Percentiles rank a stretch among this genome's conserved stretches.
phyloP scores from a whole-genome alignment of 805 yeast species.

The Suhomyces tanzawaensis region DNA sequence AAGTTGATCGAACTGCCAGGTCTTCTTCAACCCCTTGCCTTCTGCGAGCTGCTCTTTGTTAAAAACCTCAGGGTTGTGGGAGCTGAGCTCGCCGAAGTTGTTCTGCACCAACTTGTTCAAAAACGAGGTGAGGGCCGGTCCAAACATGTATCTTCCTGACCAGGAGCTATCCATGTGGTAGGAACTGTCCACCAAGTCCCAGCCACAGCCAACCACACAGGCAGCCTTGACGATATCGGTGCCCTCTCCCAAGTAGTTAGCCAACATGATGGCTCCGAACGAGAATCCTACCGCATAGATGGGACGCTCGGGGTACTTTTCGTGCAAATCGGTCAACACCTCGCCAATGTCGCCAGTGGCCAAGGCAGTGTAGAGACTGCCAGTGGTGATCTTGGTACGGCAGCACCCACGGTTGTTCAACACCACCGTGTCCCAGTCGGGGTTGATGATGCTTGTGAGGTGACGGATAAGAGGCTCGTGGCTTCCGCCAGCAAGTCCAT shows the following conservation, averaged over 20 bases:
- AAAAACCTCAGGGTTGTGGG: slow-evolving; percentile 26
- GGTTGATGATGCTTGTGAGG: slow-evolving; percentile 40
- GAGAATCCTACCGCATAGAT: slow-evolving; percentile 73
- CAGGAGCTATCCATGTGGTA: slow-evolving; percentile 37
- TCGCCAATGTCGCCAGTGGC: slow-evolving; percentile 69
- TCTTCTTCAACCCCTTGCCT: slow-evolving; percentile 22
- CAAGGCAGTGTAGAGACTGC: slow-evolving; percentile 64
- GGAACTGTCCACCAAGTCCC: slow-evolving; percentile 63
- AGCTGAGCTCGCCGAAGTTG: slow-evolving; percentile 32
- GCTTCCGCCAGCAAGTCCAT: slow-evolving; percentile 86
- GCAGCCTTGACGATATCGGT: slow-evolving; percentile 46
- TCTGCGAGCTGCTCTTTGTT: slow-evolving; percentile 19
- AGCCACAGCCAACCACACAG: slow-evolving; percentile 60
- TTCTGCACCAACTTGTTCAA: slow-evolving; percentile 32
- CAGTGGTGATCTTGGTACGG: slow-evolving; percentile 63
- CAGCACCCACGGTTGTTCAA: slow-evolving; percentile 78
- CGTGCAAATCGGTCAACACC: slow-evolving; percentile 49
- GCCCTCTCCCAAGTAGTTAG: slow-evolving; percentile 65
- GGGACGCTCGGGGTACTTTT: slow-evolving; percentile 57
- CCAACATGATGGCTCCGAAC: slow-evolving; percentile 71
- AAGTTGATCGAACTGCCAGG: slow-evolving; percentile 60
- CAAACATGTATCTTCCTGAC: slow-evolving; percentile 34
- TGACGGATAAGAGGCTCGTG: slow-evolving; percentile 74
- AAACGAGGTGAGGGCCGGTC: slow-evolving; percentile 31
- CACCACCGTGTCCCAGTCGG: slow-evolving; percentile 61